Evolutionary conservation across 805 yeast species (phyloP), one percentile per base, ranked within the genome.

Genomic region (Metschnikowia hibisci): DNA sequence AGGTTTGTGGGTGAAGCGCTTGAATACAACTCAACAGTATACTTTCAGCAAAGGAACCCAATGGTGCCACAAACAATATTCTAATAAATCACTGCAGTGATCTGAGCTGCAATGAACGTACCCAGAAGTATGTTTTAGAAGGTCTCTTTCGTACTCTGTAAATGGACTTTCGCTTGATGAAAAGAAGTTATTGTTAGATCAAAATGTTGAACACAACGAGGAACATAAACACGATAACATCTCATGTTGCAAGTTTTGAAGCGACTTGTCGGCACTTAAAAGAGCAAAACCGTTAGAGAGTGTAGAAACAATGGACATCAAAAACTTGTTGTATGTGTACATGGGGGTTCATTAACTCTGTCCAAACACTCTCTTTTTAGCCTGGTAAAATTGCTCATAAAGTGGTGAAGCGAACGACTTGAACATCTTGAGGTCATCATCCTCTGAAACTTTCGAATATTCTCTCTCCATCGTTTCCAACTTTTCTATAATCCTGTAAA

Each of bases 281-380:
- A 81, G 81, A 7, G 84, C 74, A 61, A 86, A 85, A 30, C 95
- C 95, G 47, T 81, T 75, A 58, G 82, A 80, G 35, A 82, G 57
- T 16, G 81, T 67, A 45, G 84, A 64, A 12, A 73, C 53, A 6
- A 75, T 61, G 47, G 78, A 70, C 63, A 84, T 73, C 57, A 69
- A 65, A 22, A 78, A 52, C 64, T 84, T 85, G 32, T 89, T 69
- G 61, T 72, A 67, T 46, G 84, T 71, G 57, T 84, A 83, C 20
- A 64, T 55, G 3, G 82, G 82, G 46, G 81, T 73, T 60, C 91
- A 71, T 77, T 77, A 81, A 45, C 62, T 61, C 54, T 81, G 87
- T 45, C 44, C 47, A 29, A 47, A 29, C 11, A 41, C 36, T 42
- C 54, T 45, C 42, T 41, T 38, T 11, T 48, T 48, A 23, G 46